Base-by-base conservation (phyloP, 768 basidiomycete species). In the Lactarius indigo region DNA sequence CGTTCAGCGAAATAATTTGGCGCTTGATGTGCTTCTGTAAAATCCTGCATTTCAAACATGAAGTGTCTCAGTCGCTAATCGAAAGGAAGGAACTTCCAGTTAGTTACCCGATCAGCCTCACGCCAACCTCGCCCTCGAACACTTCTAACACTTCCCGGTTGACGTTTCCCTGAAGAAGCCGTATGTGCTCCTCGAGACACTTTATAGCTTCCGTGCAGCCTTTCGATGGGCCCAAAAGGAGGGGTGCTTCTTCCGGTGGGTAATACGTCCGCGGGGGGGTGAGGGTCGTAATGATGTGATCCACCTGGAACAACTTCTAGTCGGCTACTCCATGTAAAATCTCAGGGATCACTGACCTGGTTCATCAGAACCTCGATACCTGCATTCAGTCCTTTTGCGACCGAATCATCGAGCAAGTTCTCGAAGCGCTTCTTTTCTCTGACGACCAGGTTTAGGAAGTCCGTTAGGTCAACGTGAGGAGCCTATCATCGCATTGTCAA, bases 351-450 rank as follows among this genome's bases (percentile, higher is more conserved):
- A 73, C 77, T 10, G 65, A 91, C 93, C 83, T 98, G 94, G 72
- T 89, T 92, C 95, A 96, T 98, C 57, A 98, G 78, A 1, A 95
- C 92, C 70, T 97, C 92, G 3, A 96, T 97, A 6, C 96, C 97
- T 2, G 94, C 91, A 74, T 99, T 98, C 72, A 98, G 77, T 1
- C 96, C 96, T 13, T 84, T 86, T 3, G 97, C 97, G 18, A 99
- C 97, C 39, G 88, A 91, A 69, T 98, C 95, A 73, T 99, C 97
- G 41, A 99, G 78, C 0, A 87, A 78, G 68, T 94, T 91, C 76
- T 98, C 97, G 69, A 98, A 98, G 7, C 87, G 85, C 79, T 98
- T 99, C 84, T 98, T 98, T 77, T 98, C 96, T 33, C 97, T 82
- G 41, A 98, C 92, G 5, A 96, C 95, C 1, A 83, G 84, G 73